Conservation (phyloP, 345 rosid genomes). For the Populus simonii region DNA sequence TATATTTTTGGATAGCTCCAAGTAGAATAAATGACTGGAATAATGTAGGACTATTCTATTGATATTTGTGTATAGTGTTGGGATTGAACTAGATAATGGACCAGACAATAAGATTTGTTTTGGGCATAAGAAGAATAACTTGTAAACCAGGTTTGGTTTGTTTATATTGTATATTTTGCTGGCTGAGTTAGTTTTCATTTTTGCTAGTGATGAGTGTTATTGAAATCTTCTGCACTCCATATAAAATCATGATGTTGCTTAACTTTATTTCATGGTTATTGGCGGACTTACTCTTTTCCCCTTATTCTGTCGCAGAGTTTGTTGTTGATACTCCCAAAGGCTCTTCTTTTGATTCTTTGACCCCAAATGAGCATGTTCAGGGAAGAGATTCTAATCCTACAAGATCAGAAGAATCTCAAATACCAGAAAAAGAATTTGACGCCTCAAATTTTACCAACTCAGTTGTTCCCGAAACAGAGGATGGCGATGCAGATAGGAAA, state of each 20-base stretch:
- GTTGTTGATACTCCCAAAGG: slow-evolving; percentile 12
- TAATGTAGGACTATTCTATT: background rate
- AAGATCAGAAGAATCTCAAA: slow-evolving; percentile 18
- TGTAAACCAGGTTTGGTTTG: background rate
- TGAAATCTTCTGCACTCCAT: background rate
- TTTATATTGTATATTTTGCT: background rate
- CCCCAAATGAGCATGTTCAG: slow-evolving; percentile 18
- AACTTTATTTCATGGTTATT: background rate
- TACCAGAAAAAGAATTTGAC: slow-evolving; percentile 9
- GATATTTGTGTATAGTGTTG: background rate
- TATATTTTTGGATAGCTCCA: background rate
- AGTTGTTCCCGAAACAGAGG: slow-evolving; percentile 13
- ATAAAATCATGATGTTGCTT: background rate
- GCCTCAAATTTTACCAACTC: slow-evolving; percentile 23
- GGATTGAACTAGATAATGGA: background rate
- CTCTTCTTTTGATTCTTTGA: slow-evolving; percentile 21
- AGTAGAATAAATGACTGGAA: background rate
- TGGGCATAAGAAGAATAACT: background rate
- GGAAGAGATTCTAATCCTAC: slow-evolving; percentile 16
- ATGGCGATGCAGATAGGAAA: slow-evolving; percentile 6
- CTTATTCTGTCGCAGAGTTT: slow-evolving; percentile 10
- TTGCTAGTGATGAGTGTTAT: background rate
- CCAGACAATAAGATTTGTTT: background rate
- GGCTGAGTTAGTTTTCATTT: background rate
- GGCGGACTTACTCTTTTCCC: background rate